Conservation (phyloP, 306 rosid species). For the Inga laurina region DNA sequence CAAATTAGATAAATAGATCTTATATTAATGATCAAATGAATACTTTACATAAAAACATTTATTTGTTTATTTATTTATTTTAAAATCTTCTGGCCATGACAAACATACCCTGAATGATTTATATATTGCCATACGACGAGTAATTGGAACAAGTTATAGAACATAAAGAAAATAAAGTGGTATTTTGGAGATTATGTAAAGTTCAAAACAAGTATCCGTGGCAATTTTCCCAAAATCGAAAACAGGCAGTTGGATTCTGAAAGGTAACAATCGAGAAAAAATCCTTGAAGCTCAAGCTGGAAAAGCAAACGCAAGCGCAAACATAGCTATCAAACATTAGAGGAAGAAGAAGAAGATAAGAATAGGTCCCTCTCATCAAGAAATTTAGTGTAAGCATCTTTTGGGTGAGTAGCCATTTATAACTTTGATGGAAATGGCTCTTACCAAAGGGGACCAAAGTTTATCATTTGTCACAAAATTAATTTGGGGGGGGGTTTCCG, state of each 20-base stretch:
- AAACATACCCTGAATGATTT: background rate
- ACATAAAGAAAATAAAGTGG: background rate
- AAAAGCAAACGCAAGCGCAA: constrained; percentile 14
- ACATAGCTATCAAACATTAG: constrained; percentile 25
- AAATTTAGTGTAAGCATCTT: constrained; percentile 43
- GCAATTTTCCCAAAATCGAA: background rate
- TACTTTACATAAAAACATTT: too few relatives aligned
- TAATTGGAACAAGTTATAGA: background rate
- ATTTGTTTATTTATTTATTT: too few relatives aligned
- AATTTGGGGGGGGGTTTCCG: constrained; percentile 27
- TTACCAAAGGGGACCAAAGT: constrained; percentile 39
- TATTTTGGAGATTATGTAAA: background rate
- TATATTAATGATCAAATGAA: too few relatives aligned
- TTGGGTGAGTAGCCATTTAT: constrained; percentile 47
- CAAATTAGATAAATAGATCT: too few relatives aligned
- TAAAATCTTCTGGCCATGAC: background rate
- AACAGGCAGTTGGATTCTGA: background rate
- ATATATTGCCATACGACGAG: background rate
- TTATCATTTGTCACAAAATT: constrained; percentile 16
- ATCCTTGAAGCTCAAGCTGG: constrained; percentile 25
- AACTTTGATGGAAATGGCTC: constrained; percentile 45
- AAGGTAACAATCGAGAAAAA: background rate
- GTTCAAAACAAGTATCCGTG: background rate
- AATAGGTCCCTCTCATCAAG: constrained; percentile 30
- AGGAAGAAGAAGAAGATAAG: constrained; percentile 14